Percentiles rank a stretch among this genome's conserved stretches.
Evolutionary conservation across 768 basidiomycete species (phyloP).

Genomic region (Suillus cothurnatus): DNA sequence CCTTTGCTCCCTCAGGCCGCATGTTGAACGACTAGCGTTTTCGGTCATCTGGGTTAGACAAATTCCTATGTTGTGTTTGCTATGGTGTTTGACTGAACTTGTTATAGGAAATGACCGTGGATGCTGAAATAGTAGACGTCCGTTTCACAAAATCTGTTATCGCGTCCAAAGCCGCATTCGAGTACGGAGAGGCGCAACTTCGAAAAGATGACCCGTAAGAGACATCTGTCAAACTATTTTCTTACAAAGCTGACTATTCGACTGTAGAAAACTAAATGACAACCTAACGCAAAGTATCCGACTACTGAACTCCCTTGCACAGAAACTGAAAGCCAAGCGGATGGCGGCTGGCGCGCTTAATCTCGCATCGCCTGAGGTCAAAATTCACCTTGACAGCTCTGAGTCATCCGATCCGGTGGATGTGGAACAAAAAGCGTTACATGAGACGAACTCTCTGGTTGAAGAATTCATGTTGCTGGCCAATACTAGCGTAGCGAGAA

Average conservation of each 20-base stretch:
- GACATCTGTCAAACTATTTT: neutral
- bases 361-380: slow-evolving; percentile 97
- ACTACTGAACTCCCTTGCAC: slow-evolving; percentile 83
- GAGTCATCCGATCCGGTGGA: slow-evolving; percentile 96
- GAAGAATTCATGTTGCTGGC: slow-evolving; percentile 99
- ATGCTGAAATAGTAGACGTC: slow-evolving; percentile 88
- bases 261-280: slow-evolving; percentile 69
- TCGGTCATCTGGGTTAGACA: slow-evolving; percentile 87
- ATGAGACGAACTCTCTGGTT: slow-evolving; percentile 94
- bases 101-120: slow-evolving; percentile 80
- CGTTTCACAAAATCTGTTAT: slow-evolving; percentile 97
- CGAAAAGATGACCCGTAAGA: slow-evolving; percentile 86
- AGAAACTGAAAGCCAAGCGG: slow-evolving; percentile 79
- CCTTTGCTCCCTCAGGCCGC: slow-evolving; percentile 87
- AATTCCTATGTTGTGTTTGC: no score
- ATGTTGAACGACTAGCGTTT: slow-evolving; percentile 94
- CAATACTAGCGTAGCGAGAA: slow-evolving; percentile 89
- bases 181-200: slow-evolving; percentile 94
- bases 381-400: slow-evolving; percentile 90
- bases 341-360: slow-evolving; percentile 98
- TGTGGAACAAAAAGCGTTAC: slow-evolving; percentile 91
- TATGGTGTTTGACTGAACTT: neutral
- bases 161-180: slow-evolving; percentile 93
- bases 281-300: slow-evolving; percentile 84
- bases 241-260: neutral